These are phyloP conservation scores for Pezicula rhizophila DNA, from an alignment of 2,329 filamentous ascomycete species.

Conservation along the genomic window DNA sequence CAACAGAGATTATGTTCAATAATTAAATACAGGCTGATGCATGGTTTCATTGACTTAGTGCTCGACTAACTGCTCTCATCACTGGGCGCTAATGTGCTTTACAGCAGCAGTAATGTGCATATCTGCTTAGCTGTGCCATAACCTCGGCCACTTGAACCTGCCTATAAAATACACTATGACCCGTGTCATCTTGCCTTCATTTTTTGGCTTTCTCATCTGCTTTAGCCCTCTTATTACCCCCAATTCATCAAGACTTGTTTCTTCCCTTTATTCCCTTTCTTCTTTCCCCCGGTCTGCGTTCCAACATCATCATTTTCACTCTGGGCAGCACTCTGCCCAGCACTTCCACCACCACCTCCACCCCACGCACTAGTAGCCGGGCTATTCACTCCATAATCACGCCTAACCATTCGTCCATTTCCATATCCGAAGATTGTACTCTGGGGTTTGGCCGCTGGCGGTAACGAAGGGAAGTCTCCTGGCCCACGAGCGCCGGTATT, in stretches of 20 bases:
- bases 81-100: no score
- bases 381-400: constrained; percentile 39
- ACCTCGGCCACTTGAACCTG: no score
- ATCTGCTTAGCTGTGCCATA: no score
- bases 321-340: constrained; percentile 7
- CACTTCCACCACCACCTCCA: constrained; percentile 18
- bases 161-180: no score
- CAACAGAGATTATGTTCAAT: no score
- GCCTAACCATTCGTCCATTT: constrained; percentile 41
- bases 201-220: no score
- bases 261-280: constrained; percentile 53
- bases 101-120: no score
- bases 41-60: no score
- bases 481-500: constrained; percentile 40
- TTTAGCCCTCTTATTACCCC: constrained; percentile 31
- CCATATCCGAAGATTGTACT: constrained; percentile 60
- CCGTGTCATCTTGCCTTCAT: no score
- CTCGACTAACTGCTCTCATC: no score
- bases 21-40: no score
- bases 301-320: constrained; percentile 19
- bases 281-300: constrained; percentile 39
- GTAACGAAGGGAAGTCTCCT: constrained; percentile 67
- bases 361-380: constrained; percentile 14
- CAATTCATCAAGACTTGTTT: constrained; percentile 57
- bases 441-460: constrained; percentile 64